These are phyloP conservation scores for Arabidopsis thaliana DNA, from an alignment of 345 rosid species.

Conservation along the genomic window TAIR10.1 NC_003074.8:19044501-19045000, in stretches of 20 bases:
- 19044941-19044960: not conserved
- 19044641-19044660: conserved; percentile 63
- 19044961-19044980: conserved; percentile 84
- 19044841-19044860: conserved; percentile 64
- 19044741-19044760: conserved; percentile 66
- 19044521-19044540: conserved; percentile 21
- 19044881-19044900: not conserved
- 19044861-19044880: conserved; percentile 12
- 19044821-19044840: conserved; percentile 95
- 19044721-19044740: conserved; percentile 72
- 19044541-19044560: conserved; percentile 6
- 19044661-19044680: conserved; percentile 76
- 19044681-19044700: conserved; percentile 90
- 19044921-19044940: conserved; percentile 1
- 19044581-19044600: conserved; percentile 18
- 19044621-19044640: conserved; percentile 23
- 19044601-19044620: conserved; percentile 13
- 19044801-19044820: conserved; percentile 65
- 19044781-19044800: conserved; percentile 81
- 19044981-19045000: conserved; percentile 79
- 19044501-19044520: conserved; percentile 1
- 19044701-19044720: conserved; percentile 84
- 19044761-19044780: conserved; percentile 65
- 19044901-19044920: not conserved
- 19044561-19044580: conserved; percentile 13